A percentile compares a stretch with the other conserved stretches of the same genome.
These are phyloP conservation scores for Trichosporon inkin DNA, from an alignment of 1,284 basidiomycete species.

Conservation along the genomic window DNA sequence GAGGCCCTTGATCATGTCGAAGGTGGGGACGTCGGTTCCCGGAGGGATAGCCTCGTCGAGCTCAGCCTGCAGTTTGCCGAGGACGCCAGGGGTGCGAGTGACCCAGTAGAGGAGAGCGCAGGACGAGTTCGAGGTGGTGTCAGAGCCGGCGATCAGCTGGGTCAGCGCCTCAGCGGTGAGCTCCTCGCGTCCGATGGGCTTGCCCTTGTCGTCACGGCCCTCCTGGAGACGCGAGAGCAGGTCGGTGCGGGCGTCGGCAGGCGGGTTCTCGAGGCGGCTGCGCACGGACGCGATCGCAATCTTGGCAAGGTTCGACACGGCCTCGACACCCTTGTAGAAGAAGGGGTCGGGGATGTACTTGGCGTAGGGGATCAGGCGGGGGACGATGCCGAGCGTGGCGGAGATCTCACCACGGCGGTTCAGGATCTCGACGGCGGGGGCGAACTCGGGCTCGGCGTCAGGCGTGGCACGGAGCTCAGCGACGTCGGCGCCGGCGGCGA, in stretches of 20 bases:
- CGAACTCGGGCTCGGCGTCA: conserved; percentile 46
- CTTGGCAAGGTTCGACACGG: conserved; percentile 70
- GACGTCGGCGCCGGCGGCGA: conserved; percentile 67
- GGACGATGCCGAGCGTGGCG: conserved; percentile 75
- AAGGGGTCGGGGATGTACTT: conserved; percentile 61
- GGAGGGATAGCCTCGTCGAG: conserved; percentile 68
- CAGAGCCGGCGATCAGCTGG: conserved; percentile 69
- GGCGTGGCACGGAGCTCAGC: conserved; percentile 60
- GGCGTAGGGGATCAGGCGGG: conserved; percentile 59
- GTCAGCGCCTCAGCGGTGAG: conserved; percentile 82
- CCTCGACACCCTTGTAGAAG: conserved; percentile 65
- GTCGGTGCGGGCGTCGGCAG: conserved; percentile 62
- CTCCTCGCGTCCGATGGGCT: conserved; percentile 53
- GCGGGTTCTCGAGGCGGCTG: conserved; percentile 59
- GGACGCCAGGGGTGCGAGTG: conserved; percentile 61
- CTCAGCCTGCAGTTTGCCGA: conserved; percentile 70
- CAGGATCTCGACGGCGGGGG: conserved; percentile 78
- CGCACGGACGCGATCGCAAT: conserved; percentile 78
- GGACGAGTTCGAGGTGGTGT: conserved; percentile 66
- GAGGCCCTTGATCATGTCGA: conserved; percentile 60
- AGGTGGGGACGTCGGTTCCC: conserved; percentile 58
- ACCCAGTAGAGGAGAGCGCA: conserved; percentile 82
- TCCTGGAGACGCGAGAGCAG: conserved; percentile 72
- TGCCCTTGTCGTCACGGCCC: conserved; percentile 71
- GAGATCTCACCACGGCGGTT: conserved; percentile 86